Conservation (phyloP, 2,329 filamentous ascomycete species). For the Stenocarpella maydis region DNA sequence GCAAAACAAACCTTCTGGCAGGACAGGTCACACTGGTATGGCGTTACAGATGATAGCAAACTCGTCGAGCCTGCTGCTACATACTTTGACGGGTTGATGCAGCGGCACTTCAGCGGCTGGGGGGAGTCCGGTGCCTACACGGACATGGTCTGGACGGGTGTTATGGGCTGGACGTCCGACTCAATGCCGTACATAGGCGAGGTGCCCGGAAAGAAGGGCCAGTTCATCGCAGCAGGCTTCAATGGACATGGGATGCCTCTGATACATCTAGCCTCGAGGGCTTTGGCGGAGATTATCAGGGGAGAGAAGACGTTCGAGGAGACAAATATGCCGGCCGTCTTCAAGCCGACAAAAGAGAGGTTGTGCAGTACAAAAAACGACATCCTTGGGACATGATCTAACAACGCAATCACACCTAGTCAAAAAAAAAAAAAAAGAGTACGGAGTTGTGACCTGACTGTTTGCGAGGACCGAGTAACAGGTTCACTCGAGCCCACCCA, state of each 20-base stretch:
- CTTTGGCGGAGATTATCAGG: conserved; percentile 10
- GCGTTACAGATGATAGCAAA: conserved; percentile 54
- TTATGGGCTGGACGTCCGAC: conserved; percentile 33
- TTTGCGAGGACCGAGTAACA: too few species aligned
- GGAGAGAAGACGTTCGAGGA: conserved; percentile 25
- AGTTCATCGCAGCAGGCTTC: conserved; percentile 51
- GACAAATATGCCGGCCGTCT: conserved; percentile 20
- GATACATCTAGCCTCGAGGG: conserved; percentile 15
- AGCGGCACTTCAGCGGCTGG: conserved; percentile 57
- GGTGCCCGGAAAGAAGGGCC: conserved; percentile 24
- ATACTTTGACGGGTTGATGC: conserved; percentile 60
- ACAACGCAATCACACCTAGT: too few species aligned
- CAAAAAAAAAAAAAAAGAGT: too few species aligned
- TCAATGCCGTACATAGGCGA: conserved; percentile 24
- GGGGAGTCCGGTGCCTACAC: conserved; percentile 49
- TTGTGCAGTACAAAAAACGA: conserved; percentile 8
- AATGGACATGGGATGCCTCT: conserved; percentile 30
- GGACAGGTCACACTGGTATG: conserved; percentile 52
- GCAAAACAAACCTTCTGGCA: conserved; percentile 44
- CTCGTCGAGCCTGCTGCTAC: conserved; percentile 51
- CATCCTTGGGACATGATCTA: background rate
- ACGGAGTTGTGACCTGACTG: too few species aligned
- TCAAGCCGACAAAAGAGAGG: conserved; percentile 22
- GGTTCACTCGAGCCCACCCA: too few species aligned
- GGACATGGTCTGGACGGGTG: conserved; percentile 47